Evolutionary conservation across 805 yeast species (phyloP).

Genomic region (Zygoascus tannicola): DNA sequence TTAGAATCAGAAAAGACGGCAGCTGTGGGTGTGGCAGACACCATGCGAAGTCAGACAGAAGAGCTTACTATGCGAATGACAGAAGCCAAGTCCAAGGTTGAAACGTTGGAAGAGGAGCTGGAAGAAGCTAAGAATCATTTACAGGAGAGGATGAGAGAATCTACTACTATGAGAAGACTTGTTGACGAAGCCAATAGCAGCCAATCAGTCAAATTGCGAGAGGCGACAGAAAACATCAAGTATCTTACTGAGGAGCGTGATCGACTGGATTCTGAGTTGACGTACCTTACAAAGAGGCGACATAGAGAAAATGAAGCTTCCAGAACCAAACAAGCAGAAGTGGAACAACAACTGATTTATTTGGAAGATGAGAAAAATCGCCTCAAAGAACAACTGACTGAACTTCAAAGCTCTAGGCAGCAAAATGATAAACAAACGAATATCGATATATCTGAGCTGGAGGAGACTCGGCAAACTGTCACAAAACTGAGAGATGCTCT

Average conservation of each 20-base stretch:
- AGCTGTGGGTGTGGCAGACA: conserved; percentile 12
- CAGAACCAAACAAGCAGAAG: conserved; percentile 35
- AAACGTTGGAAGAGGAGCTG: conserved; percentile 73
- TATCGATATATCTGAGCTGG: conserved; percentile 24
- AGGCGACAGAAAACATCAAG: conserved; percentile 43
- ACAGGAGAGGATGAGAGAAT: conserved; percentile 75
- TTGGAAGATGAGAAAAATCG: conserved; percentile 32
- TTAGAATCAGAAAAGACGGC: conserved; percentile 14
- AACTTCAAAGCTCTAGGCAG: conserved; percentile 19
- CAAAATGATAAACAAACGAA: conserved; percentile 18
- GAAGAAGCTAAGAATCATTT: conserved; percentile 60
- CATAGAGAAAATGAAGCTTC: conserved; percentile 61
- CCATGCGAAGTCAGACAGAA: conserved; percentile 24
- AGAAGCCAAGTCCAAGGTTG: conserved; percentile 54
- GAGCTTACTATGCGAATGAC: conserved; percentile 44
- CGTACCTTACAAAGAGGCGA: conserved; percentile 41
- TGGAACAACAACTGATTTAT: conserved; percentile 29
- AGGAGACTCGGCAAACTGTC: conserved; percentile 15
- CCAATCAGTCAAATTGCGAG: conserved; percentile 42
- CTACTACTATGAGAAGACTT: conserved; percentile 59
- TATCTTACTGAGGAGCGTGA: conserved; percentile 52
- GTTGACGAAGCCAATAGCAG: conserved; percentile 59
- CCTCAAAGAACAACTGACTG: conserved; percentile 14
- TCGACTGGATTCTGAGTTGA: conserved; percentile 46
- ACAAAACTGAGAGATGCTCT: conserved; percentile 19